These are phyloP conservation scores for Oryza longistaminata DNA, from an alignment of 176 grass and related monocot genomes.

Conservation along the genomic window DNA sequence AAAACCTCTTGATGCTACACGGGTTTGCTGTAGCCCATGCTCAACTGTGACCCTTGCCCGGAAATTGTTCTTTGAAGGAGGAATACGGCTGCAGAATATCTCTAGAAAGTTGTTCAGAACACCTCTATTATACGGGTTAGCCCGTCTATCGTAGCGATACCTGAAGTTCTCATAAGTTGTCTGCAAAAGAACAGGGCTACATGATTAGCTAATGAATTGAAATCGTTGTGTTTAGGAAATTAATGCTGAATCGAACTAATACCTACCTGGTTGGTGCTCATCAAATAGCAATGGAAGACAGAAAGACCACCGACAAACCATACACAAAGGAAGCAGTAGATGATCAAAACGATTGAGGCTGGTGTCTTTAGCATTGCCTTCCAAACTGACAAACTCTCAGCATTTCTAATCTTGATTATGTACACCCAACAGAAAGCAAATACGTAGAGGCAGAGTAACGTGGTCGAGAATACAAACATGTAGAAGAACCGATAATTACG, in stretches of 20 bases:
- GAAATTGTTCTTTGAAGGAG: constrained; percentile 89
- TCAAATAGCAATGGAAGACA: constrained; percentile 90
- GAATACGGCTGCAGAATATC: constrained; percentile 72
- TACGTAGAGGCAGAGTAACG: constrained; percentile 82
- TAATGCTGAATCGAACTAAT: not conserved
- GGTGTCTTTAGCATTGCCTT: constrained; percentile 77
- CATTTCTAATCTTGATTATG: constrained; percentile 79
- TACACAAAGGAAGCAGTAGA: constrained; percentile 84
- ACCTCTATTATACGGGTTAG: constrained; percentile 85
- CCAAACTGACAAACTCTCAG: constrained; percentile 60
- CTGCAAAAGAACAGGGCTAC: constrained; percentile 44
- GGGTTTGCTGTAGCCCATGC: constrained; percentile 53
- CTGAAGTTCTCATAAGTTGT: constrained; percentile 98
- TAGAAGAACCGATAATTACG: constrained; percentile 97
- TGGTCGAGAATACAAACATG: constrained; percentile 97
- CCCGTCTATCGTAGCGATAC: constrained; percentile 75
- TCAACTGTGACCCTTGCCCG: constrained; percentile 59
- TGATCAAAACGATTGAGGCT: constrained; percentile 80
- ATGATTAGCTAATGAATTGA: constrained; percentile 31
- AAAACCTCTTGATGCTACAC: constrained; percentile 46
- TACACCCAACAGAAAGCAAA: constrained; percentile 92
- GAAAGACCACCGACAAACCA: constrained; percentile 97
- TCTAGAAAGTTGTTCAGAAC: constrained; percentile 70
- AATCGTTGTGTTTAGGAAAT: constrained; percentile 5
- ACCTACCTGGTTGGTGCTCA: constrained; percentile 87